Percentiles rank a stretch among this genome's conserved stretches.
These are phyloP conservation scores for Starmerella riodocensis DNA, from an alignment of 805 yeast genomes.

Conservation along the genomic window DNA sequence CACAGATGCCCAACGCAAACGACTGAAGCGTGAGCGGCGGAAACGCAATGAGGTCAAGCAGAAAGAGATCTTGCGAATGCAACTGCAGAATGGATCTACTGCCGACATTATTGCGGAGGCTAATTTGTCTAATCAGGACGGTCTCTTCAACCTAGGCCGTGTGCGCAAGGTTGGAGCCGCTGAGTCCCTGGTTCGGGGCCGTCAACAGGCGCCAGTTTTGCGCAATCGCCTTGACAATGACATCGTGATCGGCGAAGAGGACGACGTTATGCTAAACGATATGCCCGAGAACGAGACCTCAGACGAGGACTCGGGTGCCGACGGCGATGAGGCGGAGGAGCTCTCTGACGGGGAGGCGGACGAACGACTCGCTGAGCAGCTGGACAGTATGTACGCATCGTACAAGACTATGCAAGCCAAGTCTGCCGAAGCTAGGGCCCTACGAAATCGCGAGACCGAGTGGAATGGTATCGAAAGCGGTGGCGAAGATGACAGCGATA, in stretches of 20 bases:
- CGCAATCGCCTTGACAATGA: slow-evolving; percentile 10
- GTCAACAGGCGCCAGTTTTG: slow-evolving; percentile 32
- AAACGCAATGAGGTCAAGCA: slow-evolving; percentile 70
- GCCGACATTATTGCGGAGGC: slow-evolving; percentile 90
- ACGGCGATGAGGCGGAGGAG: slow-evolving; percentile 27
- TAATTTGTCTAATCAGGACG: slow-evolving; percentile 51
- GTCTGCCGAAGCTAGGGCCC: slow-evolving; percentile 41
- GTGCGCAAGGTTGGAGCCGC: slow-evolving; percentile 82
- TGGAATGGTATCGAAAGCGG: slow-evolving; percentile 27
- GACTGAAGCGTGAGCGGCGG: slow-evolving; percentile 68
- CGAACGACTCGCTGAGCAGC: slow-evolving; percentile 55
- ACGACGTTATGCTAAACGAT: slow-evolving; percentile 30
- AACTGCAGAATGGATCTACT: slow-evolving; percentile 91
- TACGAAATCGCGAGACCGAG: slow-evolving; percentile 37
- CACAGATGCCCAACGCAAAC: slow-evolving; percentile 54
- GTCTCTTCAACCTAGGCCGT: slow-evolving; percentile 66
- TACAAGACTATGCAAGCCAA: slow-evolving; percentile 39
- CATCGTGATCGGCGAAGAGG: slow-evolving; percentile 22
- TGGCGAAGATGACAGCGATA: slow-evolving; percentile 22
- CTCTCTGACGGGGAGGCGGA: slow-evolving; percentile 31
- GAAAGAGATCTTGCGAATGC: slow-evolving; percentile 80
- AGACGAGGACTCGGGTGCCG: slow-evolving; percentile 25
- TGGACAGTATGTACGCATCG: slow-evolving; percentile 66
- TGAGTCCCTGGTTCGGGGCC: slow-evolving; percentile 62
- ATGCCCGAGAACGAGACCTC: slow-evolving; percentile 26